Evolutionary conservation across 805 yeast genomes (phyloP), one percentile per base, ranked within the genome.

Genomic region (Kuraishia borneana): DNA sequence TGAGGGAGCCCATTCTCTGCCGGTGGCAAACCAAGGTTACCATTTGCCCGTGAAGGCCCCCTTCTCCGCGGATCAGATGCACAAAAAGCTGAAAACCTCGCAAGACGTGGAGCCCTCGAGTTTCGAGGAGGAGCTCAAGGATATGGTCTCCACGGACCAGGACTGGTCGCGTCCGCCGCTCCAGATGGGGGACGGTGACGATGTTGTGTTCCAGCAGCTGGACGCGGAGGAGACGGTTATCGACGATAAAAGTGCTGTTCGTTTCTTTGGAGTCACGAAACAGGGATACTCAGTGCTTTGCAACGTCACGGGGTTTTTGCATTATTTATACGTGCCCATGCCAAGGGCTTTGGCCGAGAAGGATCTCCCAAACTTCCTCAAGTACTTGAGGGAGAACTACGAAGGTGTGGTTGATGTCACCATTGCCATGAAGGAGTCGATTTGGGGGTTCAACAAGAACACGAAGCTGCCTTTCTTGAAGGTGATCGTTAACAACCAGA

Each of bases 381-480:
- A 58, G 20, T 61, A 74, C 47, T 39, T 82, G 39, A 60, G 63
- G 42, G 55, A 55, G 44, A 42, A 61, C 38, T 78, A 70, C 38
- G 65, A 63, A 35, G 79, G 80, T n/a, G 64, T 85, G 8, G 67
- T 72, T 39, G 68, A 68, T 16, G 62, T 89, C 16, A 85, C 83
- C 39, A 63, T 88, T 10, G 63, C 55, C 4, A 54, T 68, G 48
- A 85, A 84, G 46, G 95, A 89, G 52, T 80, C 94, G 8, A 77
- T 92, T 38, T 89, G 96, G 96, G 96, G 96, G 7, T 92, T 70
- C 51, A 77, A 77, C 37, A 92, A 94, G 40, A 84, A 80, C 45
- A 62, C 68, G 8, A 77, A 78, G 47, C 63, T 79, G 3, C 87
- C 94, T 3, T 92, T 88, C 46, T 68, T 92, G 53, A 83, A 82